Evolutionary conservation across 2,329 filamentous ascomycete species (phyloP).

Genomic region (Coniochaeta hoffmannii): DNA sequence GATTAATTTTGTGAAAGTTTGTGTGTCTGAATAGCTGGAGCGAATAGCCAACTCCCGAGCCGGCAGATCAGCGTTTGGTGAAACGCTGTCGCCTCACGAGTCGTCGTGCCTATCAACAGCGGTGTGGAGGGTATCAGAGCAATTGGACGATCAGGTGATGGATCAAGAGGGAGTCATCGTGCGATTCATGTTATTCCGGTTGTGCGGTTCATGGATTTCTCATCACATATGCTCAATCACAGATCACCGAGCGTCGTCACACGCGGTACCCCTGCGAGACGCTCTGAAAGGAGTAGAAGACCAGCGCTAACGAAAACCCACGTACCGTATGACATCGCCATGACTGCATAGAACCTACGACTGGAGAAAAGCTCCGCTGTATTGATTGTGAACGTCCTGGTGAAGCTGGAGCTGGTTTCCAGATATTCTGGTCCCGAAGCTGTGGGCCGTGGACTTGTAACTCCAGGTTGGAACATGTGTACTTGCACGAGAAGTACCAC

Average conservation of each 20-base stretch:
- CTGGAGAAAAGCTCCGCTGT: background rate
- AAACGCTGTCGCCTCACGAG: slow-evolving; percentile 1
- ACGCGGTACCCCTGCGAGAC: background rate
- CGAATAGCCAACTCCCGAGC: background rate
- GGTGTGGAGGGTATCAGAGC: background rate
- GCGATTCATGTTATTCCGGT: background rate
- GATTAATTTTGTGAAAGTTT: background rate
- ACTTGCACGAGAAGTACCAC: background rate
- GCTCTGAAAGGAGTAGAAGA: background rate
- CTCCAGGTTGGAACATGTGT: background rate
- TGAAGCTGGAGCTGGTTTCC: background rate
- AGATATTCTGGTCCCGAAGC: background rate
- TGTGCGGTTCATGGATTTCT: background rate
- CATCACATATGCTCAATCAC: background rate
- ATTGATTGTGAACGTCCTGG: background rate
- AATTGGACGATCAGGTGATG: background rate
- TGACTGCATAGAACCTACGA: background rate
- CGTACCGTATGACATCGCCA: background rate
- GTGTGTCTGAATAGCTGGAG: background rate
- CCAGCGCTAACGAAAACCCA: background rate
- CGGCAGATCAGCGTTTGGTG: background rate
- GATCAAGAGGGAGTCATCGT: background rate
- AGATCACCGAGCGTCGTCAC: background rate
- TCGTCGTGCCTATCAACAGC: background rate
- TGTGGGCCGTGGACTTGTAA: background rate